Base-by-base conservation (phyloP, 352 stramenopile species). In the Pythium folliculosum region DNA sequence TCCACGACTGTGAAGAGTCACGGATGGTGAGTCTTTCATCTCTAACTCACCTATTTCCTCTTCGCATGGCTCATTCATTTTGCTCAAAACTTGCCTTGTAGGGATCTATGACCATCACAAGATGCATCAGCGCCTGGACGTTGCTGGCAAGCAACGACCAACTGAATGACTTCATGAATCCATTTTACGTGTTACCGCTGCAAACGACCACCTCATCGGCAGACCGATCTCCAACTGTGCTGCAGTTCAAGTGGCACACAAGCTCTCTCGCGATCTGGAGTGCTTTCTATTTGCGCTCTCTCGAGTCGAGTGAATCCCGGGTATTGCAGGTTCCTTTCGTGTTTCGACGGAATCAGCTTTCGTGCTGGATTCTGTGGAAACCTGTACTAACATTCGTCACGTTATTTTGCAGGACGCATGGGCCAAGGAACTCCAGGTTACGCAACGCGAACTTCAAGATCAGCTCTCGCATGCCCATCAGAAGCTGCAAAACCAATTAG, bases 1-100 rank as follows among this genome's bases (percentile, higher is more conserved):
- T 99, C 38, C 98, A 97, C 68, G 96, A 99, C 81, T 98, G 87
- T 61, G 96, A 98, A 69, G 86, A 93, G 65, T 82, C 94, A 67
- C 85, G 89, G 54, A 80, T 91, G 70, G 82, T 91, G 63, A 40
- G 82, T 73, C 25, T 12, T 23, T 10, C 14, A 48, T 12, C 22
- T 43, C 6, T 35, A 21, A 54, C 38, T 9, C 37, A 43, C 3
- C 4, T 43, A 63, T 30, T 50, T 25, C 13, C 12, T 38, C 27
- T 21, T 71, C 44, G 23, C 44, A 50, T 1, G 9, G 9, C 9
- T 43, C 37, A 16, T 13, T 43, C 3, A 17, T 13, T 13, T 37
- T 38, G 2, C 43, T 63, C 21, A 45, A 12, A 5, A 7, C 43
- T 43, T 7, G 16, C 23, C 9, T 44, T 10, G 21, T 44, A 94